A percentile compares a stretch with the other conserved stretches of the same genome.
These are phyloP conservation scores for Salisapilia sapeloensis DNA, from an alignment of 352 stramenopile species.

Conservation along the genomic window DNA sequence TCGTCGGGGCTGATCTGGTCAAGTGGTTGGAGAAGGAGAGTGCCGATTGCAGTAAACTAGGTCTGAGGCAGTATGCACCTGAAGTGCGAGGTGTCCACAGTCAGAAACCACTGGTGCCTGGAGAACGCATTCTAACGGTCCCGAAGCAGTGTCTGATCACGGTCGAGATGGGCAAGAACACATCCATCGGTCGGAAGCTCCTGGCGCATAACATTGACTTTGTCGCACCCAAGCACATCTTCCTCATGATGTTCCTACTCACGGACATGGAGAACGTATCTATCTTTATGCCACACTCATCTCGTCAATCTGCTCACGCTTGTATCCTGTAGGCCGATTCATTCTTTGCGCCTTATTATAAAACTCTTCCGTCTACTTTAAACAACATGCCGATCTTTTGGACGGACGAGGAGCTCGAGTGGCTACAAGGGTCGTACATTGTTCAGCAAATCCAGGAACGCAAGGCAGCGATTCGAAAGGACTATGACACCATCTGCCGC, in stretches of 20 bases:
- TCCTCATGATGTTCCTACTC: constrained; percentile 98
- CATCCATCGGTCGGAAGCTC: constrained; percentile 88
- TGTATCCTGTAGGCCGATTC: constrained; percentile 2
- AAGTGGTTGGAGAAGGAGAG: constrained; percentile 54
- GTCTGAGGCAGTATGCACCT: constrained; percentile 78
- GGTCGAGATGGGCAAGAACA: constrained; percentile 98
- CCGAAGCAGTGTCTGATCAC: constrained; percentile 95
- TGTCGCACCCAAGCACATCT: constrained; percentile 98
- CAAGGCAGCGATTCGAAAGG: constrained; percentile 89
- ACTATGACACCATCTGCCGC: constrained; percentile 94
- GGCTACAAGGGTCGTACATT: constrained; percentile 86
- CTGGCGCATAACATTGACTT: constrained; percentile 88
- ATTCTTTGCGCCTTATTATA: constrained; percentile 93
- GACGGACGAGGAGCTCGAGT: constrained; percentile 86
- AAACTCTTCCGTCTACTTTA: constrained; percentile 90
- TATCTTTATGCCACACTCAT: neutral
- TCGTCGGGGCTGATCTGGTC: constrained; percentile 44
- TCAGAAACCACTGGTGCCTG: constrained; percentile 62
- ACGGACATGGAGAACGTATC: constrained; percentile 87
- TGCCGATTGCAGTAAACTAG: constrained; percentile 63
- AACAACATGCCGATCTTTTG: constrained; percentile 99
- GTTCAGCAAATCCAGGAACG: constrained; percentile 92
- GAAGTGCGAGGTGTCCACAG: constrained; percentile 89
- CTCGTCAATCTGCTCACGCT: neutral
- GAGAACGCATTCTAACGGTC: constrained; percentile 83